Conservation (phyloP, 768 basidiomycete genomes). For the Tricholoma sp. region DNA sequence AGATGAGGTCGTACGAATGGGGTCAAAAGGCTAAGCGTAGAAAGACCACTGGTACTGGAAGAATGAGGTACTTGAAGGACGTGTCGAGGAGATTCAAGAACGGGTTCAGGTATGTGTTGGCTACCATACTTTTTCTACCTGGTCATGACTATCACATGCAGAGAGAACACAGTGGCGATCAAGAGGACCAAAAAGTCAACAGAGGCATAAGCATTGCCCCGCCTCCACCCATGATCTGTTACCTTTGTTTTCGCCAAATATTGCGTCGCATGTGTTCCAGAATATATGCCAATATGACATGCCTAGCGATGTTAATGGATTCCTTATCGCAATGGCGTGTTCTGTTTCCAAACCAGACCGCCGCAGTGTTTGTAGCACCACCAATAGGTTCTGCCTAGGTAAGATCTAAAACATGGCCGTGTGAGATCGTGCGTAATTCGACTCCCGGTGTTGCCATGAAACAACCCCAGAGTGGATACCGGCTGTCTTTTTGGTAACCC, state of each 20-base stretch:
- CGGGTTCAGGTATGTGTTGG: conserved; percentile 72
- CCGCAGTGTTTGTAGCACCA: too few relatives aligned
- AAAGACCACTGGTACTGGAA: conserved; percentile 98
- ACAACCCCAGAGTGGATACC: too few relatives aligned
- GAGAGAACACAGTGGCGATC: conserved; percentile 19
- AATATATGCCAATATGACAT: conserved; percentile 5
- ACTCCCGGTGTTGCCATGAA: too few relatives aligned
- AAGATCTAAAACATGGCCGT: neutral
- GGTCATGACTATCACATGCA: neutral
- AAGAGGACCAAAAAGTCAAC: conserved; percentile 15
- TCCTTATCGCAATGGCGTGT: too few relatives aligned
- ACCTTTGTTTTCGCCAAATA: too few relatives aligned
- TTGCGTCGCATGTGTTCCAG: neutral
- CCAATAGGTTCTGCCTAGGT: neutral
- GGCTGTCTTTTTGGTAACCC: too few relatives aligned
- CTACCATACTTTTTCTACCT: neutral
- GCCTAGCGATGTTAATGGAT: neutral
- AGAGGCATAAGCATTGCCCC: conserved; percentile 15
- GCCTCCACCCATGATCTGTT: neutral
- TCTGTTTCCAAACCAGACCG: too few relatives aligned
- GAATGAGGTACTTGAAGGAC: conserved; percentile 90
- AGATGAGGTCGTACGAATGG: conserved; percentile 96
- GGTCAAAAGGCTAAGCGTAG: conserved; percentile 98
- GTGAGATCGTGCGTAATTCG: too few relatives aligned
- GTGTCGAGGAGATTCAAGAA: conserved; percentile 98